These are phyloP conservation scores for Chlamydomonas incerta DNA, from an alignment of 139 green algal species.

Conservation along the genomic window DNA sequence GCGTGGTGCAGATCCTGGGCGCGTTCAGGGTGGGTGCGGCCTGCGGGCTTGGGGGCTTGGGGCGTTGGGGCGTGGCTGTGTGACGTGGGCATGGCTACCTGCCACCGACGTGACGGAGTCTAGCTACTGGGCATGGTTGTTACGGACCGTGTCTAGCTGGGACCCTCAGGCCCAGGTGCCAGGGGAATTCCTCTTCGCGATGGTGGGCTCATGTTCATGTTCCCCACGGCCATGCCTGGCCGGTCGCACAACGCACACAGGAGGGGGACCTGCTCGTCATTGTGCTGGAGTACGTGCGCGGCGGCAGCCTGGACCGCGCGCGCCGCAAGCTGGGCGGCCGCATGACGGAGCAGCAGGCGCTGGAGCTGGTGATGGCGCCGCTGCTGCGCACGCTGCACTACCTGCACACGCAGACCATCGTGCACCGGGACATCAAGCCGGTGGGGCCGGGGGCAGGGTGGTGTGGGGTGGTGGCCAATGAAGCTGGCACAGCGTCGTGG, in stretches of 20 bases:
- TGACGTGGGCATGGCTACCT: too few species aligned
- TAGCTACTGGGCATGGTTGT: neutral
- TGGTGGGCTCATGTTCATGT: too few species aligned
- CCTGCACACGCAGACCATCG: conserved; percentile 52
- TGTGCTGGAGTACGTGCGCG: conserved; percentile 54
- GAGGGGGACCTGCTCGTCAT: conserved; percentile 49
- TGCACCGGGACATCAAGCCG: conserved; percentile 60
- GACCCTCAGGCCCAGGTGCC: neutral
- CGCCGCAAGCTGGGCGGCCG: conserved; percentile 49
- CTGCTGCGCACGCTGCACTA: conserved; percentile 54
- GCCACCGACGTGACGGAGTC: neutral
- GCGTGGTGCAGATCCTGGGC: conserved; percentile 52
- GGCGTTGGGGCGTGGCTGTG: neutral
- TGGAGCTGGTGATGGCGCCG: conserved; percentile 53
- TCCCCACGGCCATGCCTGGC: too few species aligned
- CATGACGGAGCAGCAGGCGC: conserved; percentile 43
- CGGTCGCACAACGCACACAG: neutral
- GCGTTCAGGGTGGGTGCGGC: conserved; percentile 39
- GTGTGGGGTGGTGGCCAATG: too few species aligned
- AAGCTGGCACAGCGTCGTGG: too few species aligned
- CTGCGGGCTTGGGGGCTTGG: neutral
- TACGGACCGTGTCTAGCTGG: neutral
- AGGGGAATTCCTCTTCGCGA: neutral
- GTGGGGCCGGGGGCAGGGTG: neutral
- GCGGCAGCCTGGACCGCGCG: conserved; percentile 46